These are phyloP conservation scores for Arxiozyma slooffiae DNA, from an alignment of 1,139 yeast species.

Conservation along the genomic window DNA sequence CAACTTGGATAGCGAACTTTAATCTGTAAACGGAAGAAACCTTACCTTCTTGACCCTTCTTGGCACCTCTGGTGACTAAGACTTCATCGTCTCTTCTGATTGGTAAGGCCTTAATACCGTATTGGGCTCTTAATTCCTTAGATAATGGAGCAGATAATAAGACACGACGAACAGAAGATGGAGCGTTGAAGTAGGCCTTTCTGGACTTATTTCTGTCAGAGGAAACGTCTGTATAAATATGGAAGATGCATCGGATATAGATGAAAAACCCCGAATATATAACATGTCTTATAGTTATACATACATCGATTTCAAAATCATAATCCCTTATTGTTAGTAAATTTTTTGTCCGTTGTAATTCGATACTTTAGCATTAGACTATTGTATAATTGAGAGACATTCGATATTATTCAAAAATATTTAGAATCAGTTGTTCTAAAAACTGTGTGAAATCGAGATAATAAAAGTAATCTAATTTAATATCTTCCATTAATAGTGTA, in stretches of 20 bases:
- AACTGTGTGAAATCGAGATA: not conserved
- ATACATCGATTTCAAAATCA: too few relatives aligned
- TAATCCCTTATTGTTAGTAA: slow-evolving; percentile 4
- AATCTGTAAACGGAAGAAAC: slow-evolving; percentile 98
- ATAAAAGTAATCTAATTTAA: not conserved
- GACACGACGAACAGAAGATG: slow-evolving; percentile 92
- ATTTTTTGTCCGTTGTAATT: not conserved
- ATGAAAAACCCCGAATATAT: not conserved
- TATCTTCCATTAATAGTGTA: too few relatives aligned
- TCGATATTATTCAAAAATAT: too few relatives aligned
- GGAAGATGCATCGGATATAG: not conserved
- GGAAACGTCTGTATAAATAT: slow-evolving; percentile 68
- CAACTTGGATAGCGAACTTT: slow-evolving; percentile 93
- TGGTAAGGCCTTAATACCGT: slow-evolving; percentile 93
- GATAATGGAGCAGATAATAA: slow-evolving; percentile 98
- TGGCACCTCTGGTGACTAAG: slow-evolving; percentile 93
- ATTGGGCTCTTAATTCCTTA: slow-evolving; percentile 96
- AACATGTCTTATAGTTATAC: too few relatives aligned
- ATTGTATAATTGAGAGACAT: not conserved
- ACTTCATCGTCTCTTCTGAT: slow-evolving; percentile 98
- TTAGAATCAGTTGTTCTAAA: not conserved
- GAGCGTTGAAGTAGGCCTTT: slow-evolving; percentile 99
- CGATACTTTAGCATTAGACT: not conserved
- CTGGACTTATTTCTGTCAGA: slow-evolving; percentile 99
- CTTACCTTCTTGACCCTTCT: slow-evolving; percentile 99